Evolutionary conservation across 257 asterid species (phyloP), one percentile per base, ranked within the genome.

Genomic region (Perilla frutescens): DNA sequence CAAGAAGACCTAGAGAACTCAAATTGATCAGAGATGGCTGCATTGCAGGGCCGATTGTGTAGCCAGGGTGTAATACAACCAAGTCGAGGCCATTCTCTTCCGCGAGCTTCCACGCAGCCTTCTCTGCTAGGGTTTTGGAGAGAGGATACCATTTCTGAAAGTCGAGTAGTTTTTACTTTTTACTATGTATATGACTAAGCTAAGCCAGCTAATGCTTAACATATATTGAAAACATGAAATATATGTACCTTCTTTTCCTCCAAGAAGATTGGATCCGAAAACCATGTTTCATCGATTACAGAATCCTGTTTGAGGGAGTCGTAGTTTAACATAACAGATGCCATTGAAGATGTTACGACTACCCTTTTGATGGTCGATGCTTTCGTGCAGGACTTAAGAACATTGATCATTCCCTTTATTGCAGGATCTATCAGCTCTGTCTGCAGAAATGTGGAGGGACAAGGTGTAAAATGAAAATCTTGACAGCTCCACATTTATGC

Each of bases 111-210:
- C 84, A 73, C 8, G 92, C 86, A 68, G 86, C 93, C 57, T 76
- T 76, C 85, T 89, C 72, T 7, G 96, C 96, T 81, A 89, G 80
- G 2, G 86, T 80, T 58, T 89, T 89, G 9, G 96, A 81, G 54
- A 84, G 83, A 8, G 67, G 56, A 80, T 86, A 77, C 83, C 84
- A 89, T 5, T 71, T 45, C 89, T 87, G 71, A 26, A 37, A 53
- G 14, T n/a, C 55, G 55, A 54, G 40, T 14, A 47, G 20, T 39
- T 54, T 20, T 20, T 20, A 20, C 26, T 20, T 20, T 20, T 20
- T 20, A 20, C 26, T 20, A 20, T 20, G 26, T 20, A 20, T 20
- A 20, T 20, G 26, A 20, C 26, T 20, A 20, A 20, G 26, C 26
- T 20, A 20, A 20, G 26, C 0, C 26, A 20, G 26, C 26, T 20